Percentiles rank a stretch among this genome's conserved stretches.
Evolutionary conservation across 2,329 filamentous ascomycete genomes (phyloP).

Genomic region (Aspergillus felis): DNA sequence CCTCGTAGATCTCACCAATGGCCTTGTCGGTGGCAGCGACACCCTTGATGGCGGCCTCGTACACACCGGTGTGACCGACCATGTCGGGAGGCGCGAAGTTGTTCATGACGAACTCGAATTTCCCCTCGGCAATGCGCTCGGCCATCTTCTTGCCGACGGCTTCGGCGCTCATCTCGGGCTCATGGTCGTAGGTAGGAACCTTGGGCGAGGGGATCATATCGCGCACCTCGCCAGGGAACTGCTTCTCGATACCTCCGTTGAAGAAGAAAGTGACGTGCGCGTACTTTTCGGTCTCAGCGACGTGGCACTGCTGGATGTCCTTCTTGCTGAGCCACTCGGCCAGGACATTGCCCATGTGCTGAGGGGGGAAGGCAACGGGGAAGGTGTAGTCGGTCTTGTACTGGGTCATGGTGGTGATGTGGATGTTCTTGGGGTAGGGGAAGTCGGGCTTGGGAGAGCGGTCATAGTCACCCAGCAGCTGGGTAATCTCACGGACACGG

Average conservation of each 20-base stretch:
- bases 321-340: slow-evolving; percentile 94
- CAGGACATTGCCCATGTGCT: slow-evolving; percentile 96
- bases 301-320: slow-evolving; percentile 85
- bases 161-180: slow-evolving; percentile 93
- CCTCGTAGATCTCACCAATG: slow-evolving; percentile 87
- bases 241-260: slow-evolving; percentile 97
- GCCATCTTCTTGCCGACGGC: slow-evolving; percentile 83
- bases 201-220: slow-evolving; percentile 94
- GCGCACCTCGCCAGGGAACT: slow-evolving; percentile 84
- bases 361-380: slow-evolving; percentile 85
- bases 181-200: slow-evolving; percentile 91
- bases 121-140: slow-evolving; percentile 78
- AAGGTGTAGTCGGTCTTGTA: slow-evolving; percentile 97
- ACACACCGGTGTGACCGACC: slow-evolving; percentile 98
- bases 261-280: slow-evolving; percentile 99
- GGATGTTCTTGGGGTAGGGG: slow-evolving; percentile 82
- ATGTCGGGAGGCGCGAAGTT: slow-evolving; percentile 99
- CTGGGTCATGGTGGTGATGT: slow-evolving; percentile 93
- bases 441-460: slow-evolving; percentile 88
- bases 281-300: slow-evolving; percentile 99
- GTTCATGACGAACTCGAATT: slow-evolving; percentile 98
- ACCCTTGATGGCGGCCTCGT: slow-evolving; percentile 85
- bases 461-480: slow-evolving; percentile 88
- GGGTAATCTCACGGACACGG: slow-evolving; percentile 91
- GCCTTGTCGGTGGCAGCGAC: slow-evolving; percentile 85